Base-by-base conservation (phyloP, 1,139 yeast species). In the Lodderomyces pseudojiufengensis region DNA sequence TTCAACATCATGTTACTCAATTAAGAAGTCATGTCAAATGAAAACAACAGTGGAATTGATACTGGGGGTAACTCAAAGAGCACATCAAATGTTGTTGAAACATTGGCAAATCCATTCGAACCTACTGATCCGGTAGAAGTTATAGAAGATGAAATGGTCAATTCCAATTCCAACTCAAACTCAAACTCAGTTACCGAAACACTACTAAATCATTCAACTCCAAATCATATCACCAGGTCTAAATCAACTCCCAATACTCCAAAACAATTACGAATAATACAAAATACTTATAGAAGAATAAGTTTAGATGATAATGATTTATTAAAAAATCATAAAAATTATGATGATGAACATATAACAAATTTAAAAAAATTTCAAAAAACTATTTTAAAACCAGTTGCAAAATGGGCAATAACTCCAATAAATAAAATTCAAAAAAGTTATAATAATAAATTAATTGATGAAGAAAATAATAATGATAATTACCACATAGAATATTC, bases 351-450 rank as follows among this genome's bases (percentile, higher is more conserved):
- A 11, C 8, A 13, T 12, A 10, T 4, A 8, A 37, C 31, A 6
- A 33, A 55, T 27, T 42, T 57, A 29, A 51, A 50, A 33, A 46
- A 36, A 24, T 53, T 59, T 36, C 51, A 59, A 21, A 46, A 51
- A 31, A 50, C 56, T 22, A 51, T 54, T 37, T 43, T 61, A 23
- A 48, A 55, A 4, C 60, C 63, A 4, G 63, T 61, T 11, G 61
- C 59, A 10, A 51, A 49, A 39, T 55, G 59, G 59, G 57, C 59
- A 6, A 49, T 50, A 35, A 43, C 50, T 16, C 57, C 59, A 7
- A 37, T 47, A 2, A 29, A 48, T 9, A 42, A 42, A 30, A 31
- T 33, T 12, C 41, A 44, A 24, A 27, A 25, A 23, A 13, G 5
- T 4, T 13, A 18, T 26, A n/a, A 27, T 29, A 10, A 22, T 10